Conservation (phyloP, 495 filamentous ascomycete genomes). For the Podospora fimiseda region DNA sequence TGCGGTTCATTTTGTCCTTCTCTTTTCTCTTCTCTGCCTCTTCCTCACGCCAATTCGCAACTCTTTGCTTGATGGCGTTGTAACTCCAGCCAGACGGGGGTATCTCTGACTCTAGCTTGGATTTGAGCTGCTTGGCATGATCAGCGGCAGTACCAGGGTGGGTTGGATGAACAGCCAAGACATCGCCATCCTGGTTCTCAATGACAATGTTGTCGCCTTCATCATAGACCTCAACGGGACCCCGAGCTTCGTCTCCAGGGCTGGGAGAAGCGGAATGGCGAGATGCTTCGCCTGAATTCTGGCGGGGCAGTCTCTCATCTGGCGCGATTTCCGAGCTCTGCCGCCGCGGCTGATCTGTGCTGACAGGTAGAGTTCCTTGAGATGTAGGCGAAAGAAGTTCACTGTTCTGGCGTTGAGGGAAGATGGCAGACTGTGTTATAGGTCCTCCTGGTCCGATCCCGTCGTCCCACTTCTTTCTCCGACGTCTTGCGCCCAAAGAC, state of each 20-base stretch:
- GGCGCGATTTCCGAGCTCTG: slow-evolving; percentile 13
- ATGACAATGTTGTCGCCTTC: slow-evolving; percentile 79
- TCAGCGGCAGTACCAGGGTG: slow-evolving; percentile 25
- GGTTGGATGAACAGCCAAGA: slow-evolving; percentile 45
- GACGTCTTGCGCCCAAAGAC: slow-evolving; percentile 53
- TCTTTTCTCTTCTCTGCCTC: slow-evolving; percentile 55
- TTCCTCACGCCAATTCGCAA: slow-evolving; percentile 48
- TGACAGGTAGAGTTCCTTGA: slow-evolving; percentile 1
- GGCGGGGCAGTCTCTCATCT: slow-evolving; percentile 12
- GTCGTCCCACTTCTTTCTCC: slow-evolving; percentile 62
- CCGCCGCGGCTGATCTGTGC: slow-evolving; percentile 13
- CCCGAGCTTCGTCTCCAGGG: slow-evolving; percentile 27
- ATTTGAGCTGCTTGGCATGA: slow-evolving; percentile 29
- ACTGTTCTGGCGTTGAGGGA: slow-evolving; percentile 54
- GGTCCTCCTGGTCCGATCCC: slow-evolving; percentile 79
- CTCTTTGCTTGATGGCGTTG: slow-evolving; percentile 39
- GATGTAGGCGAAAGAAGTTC: slow-evolving; percentile 24
- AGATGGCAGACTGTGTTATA: slow-evolving; percentile 85
- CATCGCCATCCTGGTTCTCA: slow-evolving; percentile 85
- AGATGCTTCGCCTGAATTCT: slow-evolving; percentile 5
- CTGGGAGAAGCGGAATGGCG: slow-evolving; percentile 17
- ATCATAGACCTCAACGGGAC: slow-evolving; percentile 59
- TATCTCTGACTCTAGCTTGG: slow-evolving; percentile 40
- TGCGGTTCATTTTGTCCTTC: slow-evolving; percentile 43
- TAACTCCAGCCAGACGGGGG: slow-evolving; percentile 38